phyloP scores from a whole-genome alignment of 2,329 filamentous ascomycete genomes.

The Ophiocordyceps unilateralis region DNA sequence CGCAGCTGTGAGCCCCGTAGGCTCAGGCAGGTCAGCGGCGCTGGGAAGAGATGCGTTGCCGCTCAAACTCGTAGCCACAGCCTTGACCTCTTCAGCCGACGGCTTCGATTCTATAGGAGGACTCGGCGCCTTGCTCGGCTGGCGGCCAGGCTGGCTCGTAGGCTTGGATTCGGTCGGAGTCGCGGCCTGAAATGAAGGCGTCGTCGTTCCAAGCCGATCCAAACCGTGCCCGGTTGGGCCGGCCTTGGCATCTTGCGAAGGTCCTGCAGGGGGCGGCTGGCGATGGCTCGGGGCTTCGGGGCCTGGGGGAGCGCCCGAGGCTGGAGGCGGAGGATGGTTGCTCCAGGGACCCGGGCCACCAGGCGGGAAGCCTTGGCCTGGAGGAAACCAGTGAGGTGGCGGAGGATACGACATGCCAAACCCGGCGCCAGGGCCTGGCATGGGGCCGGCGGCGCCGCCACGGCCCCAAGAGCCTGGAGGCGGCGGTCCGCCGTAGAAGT shows the following conservation, averaged over 20 bases:
- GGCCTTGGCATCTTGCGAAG: constrained; percentile 24
- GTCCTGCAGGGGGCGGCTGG: constrained; percentile 29
- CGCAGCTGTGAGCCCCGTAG: constrained; percentile 27
- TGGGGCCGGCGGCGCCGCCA: constrained; percentile 36
- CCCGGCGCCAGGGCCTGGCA: constrained; percentile 31
- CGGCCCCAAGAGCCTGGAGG: constrained; percentile 38
- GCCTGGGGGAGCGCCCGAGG: constrained; percentile 37
- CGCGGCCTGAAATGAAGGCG: constrained; percentile 25
- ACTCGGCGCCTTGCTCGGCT: constrained; percentile 35
- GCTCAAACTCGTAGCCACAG: constrained; percentile 23
- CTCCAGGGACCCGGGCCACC: constrained; percentile 43
- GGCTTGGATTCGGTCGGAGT: constrained; percentile 37
- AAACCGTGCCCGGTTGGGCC: constrained; percentile 23
- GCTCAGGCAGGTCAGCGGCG: constrained; percentile 17
- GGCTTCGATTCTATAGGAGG: constrained; percentile 55
- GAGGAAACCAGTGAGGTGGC: constrained; percentile 63
- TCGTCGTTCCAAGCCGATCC: constrained; percentile 29
- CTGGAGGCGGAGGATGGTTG: constrained; percentile 44
- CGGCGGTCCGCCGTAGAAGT: constrained; percentile 31
- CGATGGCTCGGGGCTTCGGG: constrained; percentile 40
- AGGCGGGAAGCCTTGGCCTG: constrained; percentile 57
- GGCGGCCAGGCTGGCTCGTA: constrained; percentile 25
- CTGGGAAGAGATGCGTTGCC: constrained; percentile 20
- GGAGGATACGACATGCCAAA: constrained; percentile 67
- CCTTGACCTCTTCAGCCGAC: constrained; percentile 26